Percentiles rank a stretch among this genome's conserved stretches.
These are phyloP conservation scores for Aspergillus biplanus DNA, from an alignment of 495 filamentous ascomycete genomes.

Conservation along the genomic window DNA sequence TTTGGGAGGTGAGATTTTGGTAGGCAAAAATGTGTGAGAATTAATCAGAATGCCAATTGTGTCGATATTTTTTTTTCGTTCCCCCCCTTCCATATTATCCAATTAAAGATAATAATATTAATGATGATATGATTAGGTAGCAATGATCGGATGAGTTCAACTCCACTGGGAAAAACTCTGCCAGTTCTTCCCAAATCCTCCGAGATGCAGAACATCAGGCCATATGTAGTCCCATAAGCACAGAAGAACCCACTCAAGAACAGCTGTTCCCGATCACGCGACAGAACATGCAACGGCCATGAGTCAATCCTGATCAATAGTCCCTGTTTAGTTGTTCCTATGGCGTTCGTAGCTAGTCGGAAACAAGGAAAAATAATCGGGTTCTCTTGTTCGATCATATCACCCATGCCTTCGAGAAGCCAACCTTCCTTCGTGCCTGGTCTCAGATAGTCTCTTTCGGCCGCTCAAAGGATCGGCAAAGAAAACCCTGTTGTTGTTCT, in stretches of 20 bases:
- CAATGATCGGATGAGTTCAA: background rate
- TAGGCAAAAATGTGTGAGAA: background rate
- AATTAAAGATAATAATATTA: background rate
- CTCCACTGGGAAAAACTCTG: background rate
- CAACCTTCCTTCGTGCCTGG: background rate
- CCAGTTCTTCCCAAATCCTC: no score
- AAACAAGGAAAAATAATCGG: background rate
- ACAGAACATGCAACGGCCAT: background rate
- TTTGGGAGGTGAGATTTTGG: background rate
- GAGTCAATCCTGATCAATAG: background rate
- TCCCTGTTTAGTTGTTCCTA: background rate
- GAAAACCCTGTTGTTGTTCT: background rate
- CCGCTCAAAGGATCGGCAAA: background rate
- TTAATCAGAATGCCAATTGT: no score
- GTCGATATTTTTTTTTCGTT: background rate
- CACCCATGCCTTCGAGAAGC: background rate
- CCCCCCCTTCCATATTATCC: background rate
- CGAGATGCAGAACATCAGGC: background rate
- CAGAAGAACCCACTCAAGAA: background rate
- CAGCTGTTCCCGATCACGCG: slow-evolving; percentile 4
- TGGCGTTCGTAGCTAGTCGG: background rate
- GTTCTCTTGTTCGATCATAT: background rate
- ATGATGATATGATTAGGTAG: background rate
- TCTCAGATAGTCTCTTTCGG: background rate
- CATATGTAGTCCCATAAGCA: background rate